Base-by-base conservation (phyloP, 257 asterid species). In the Echites panduratus region DNA sequence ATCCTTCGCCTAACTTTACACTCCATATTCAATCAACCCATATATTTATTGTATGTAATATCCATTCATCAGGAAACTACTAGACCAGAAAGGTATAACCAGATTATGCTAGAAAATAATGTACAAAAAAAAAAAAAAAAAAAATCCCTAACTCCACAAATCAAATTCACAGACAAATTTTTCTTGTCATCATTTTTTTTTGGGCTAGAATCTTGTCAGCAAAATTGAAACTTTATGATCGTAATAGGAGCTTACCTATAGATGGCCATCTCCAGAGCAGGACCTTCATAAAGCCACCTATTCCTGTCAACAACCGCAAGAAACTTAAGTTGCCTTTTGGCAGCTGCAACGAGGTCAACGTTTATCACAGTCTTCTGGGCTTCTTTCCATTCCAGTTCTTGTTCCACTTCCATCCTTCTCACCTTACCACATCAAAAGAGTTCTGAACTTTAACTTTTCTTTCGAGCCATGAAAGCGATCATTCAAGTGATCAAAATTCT, bases 221-320 rank as follows among this genome's bases (percentile, higher is more conserved):
- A 40, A 56, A 71, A 14, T 35, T 16, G 66, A 24, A 44, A 22
- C 35, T n/a, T 22, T 41, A 57, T 13, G 27, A 2, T 35, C 24
- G 27, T 5, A 44, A 20, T 11, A 20, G 29, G 38, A 13, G 14
- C 22, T 6, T 79, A 77, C 99, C 98, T 90, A 82, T 88, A 78
- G 70, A 94, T 88, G 22, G 99, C 97, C 72, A 72, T 73, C 41
- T 87, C 81, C 4, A 91, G 84, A 50, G 80, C 90, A 16, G 85
- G 87, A 62, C 87, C 90, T 35, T 90, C 91, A 78, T 83, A 83
- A 73, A 95, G 89, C 94, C 97, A 90, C 26, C 99, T 97, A 73
- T 86, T 88, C 79, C 93, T 78, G 77, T 95, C 99, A 78, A 92
- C 86, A 2, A 90, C 88, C 0, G 88, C 96, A 13, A 95, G 98